Evolutionary conservation across 192 early-diverging fungal genomes (phyloP).

Genomic region (Backusella luteola): DNA sequence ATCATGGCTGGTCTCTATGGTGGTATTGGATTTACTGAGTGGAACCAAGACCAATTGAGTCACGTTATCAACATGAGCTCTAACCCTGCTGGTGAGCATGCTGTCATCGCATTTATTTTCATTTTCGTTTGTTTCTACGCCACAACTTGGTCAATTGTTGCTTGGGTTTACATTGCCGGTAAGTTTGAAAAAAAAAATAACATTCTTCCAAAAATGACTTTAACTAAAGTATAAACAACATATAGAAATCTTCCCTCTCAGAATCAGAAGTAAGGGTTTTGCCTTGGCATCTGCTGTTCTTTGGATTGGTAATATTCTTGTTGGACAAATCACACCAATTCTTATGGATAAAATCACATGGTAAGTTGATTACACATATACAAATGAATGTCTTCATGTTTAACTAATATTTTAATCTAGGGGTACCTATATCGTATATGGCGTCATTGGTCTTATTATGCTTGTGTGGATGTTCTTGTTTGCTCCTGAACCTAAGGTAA

Average conservation of each 20-base stretch:
- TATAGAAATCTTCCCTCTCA: slow-evolving; percentile 79
- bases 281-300: slow-evolving; percentile 78
- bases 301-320: slow-evolving; percentile 72
- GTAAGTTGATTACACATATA: neutral
- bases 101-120: slow-evolving; percentile 69
- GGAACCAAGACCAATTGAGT: slow-evolving; percentile 23
- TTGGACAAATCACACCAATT: slow-evolving; percentile 16
- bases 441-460: slow-evolving; percentile 17
- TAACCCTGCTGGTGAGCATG: slow-evolving; percentile 37
- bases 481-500: slow-evolving; percentile 9
- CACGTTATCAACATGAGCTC: slow-evolving; percentile 38
- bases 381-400: neutral
- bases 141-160: slow-evolving; percentile 85
- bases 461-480: slow-evolving; percentile 6
- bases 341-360: slow-evolving; percentile 24
- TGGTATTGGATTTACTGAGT: slow-evolving; percentile 25
- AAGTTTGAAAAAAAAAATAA: neutral
- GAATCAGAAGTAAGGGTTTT: slow-evolving; percentile 79
- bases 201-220: neutral
- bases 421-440: slow-evolving; percentile 19
- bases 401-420: neutral
- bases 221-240: neutral
- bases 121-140: slow-evolving; percentile 79
- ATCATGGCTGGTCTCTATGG: slow-evolving; percentile 44
- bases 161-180: slow-evolving; percentile 82